Evolutionary conservation across 1,284 basidiomycete genomes (phyloP).

Genomic region (Xerocomus subilludens): DNA sequence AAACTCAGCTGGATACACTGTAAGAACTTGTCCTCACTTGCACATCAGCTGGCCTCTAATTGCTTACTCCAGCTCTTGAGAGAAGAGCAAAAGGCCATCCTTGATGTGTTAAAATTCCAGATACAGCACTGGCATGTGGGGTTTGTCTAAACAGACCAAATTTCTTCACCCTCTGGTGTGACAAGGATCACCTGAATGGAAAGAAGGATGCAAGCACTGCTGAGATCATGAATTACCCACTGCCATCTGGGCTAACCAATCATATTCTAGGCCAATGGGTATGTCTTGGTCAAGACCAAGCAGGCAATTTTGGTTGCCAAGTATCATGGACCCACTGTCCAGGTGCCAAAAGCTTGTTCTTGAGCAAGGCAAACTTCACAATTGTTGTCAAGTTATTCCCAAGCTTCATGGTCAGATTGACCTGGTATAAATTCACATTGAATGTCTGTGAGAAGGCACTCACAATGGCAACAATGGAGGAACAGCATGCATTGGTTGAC

Average conservation of each 20-base stretch:
- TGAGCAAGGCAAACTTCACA: conserved; percentile 78
- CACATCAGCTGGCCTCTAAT: neutral
- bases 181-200: conserved; percentile 74
- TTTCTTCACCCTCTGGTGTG: conserved; percentile 79
- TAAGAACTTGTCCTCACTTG: conserved; percentile 7
- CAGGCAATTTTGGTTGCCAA: conserved; percentile 88
- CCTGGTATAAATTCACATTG: conserved; percentile 94
- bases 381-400: conserved; percentile 75
- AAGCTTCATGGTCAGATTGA: conserved; percentile 87
- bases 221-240: neutral
- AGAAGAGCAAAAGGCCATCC: conserved; percentile 79
- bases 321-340: no score
- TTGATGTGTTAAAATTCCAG: conserved; percentile 66
- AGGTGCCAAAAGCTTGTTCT: no score
- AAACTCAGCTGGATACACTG: conserved; percentile 69
- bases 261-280: conserved; percentile 76
- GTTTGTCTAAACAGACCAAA: conserved; percentile 73
- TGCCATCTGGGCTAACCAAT: conserved; percentile 12
- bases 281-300: conserved; percentile 86
- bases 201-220: conserved; percentile 78
- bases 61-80: conserved; percentile 67
- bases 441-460: conserved; percentile 98
- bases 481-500: conserved; percentile 76
- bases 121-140: conserved; percentile 66
- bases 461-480: conserved; percentile 70